phyloP scores from a whole-genome alignment of 148 eudicot species.

The Silene conica region DNA sequence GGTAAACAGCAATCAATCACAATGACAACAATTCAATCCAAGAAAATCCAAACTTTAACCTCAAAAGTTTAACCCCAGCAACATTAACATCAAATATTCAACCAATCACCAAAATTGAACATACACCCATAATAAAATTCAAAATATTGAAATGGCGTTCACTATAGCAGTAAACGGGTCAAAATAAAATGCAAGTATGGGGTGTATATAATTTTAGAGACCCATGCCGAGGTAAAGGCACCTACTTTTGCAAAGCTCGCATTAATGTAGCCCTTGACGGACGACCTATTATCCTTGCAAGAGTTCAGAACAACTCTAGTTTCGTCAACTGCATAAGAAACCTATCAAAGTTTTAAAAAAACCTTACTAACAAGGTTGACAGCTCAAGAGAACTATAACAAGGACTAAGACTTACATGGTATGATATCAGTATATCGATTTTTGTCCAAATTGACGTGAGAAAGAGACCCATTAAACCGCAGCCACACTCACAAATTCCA shows the following conservation, averaged over 20 bases:
- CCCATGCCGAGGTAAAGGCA: constrained; percentile 8
- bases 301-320: constrained; percentile 75
- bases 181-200: neutral
- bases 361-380: too few species aligned
- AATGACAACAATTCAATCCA: neutral
- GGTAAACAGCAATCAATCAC: neutral
- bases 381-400: neutral
- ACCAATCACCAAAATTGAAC: neutral
- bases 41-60: too few species aligned
- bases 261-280: constrained; percentile 84
- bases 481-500: too few species aligned
- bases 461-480: too few species aligned
- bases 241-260: constrained; percentile 73
- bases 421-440: constrained; percentile 86
- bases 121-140: neutral
- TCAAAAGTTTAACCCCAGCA: neutral
- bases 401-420: constrained; percentile 53
- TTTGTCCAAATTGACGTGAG: constrained; percentile 52
- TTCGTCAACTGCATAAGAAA: constrained; percentile 54
- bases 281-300: constrained; percentile 66
- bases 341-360: too few species aligned
- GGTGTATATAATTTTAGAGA: neutral
- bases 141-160: too few species aligned
- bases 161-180: neutral
- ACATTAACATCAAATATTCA: neutral